A percentile compares a stretch with the other conserved stretches of the same genome.
Conservation (phyloP, 768 basidiomycete genomes). For the Russula virescens region DNA sequence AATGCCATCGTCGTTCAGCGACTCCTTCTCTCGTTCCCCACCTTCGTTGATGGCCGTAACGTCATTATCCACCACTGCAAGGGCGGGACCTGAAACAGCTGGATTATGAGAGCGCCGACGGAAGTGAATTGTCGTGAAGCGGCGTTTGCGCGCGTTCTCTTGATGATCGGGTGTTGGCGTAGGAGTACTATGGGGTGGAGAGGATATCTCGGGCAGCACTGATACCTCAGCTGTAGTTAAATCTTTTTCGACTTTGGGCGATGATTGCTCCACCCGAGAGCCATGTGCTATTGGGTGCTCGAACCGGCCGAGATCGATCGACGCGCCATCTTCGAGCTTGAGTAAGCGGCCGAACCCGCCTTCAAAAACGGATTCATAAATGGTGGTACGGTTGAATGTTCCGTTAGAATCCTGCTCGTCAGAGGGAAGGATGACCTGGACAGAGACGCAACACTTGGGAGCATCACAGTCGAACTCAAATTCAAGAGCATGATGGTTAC, state of each 20-base stretch:
- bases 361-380: constrained; percentile 61
- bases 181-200: constrained; percentile 19
- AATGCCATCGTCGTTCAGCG: constrained; percentile 53
- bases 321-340: constrained; percentile 69
- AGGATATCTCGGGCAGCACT: not conserved
- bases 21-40: constrained; percentile 41
- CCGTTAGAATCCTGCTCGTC: constrained; percentile 48
- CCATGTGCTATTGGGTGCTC: constrained; percentile 34
- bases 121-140: constrained; percentile 63
- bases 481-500: constrained; percentile 72
- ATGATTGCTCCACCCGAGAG: not conserved
- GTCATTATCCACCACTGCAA: constrained; percentile 73
- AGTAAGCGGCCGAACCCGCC: constrained; percentile 80
- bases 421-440: constrained; percentile 68
- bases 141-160: constrained; percentile 38
- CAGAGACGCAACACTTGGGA: constrained; percentile 73
- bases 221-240: not conserved
- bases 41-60: constrained; percentile 32
- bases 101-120: constrained; percentile 44
- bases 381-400: constrained; percentile 40
- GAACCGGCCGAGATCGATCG: constrained; percentile 75
- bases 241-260: constrained; percentile 7
- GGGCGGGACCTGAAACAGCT: constrained; percentile 66
- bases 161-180: constrained; percentile 26
- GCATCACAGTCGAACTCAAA: constrained; percentile 93